A percentile compares a stretch with the other conserved stretches of the same genome.
Evolutionary conservation across 306 rosid species (phyloP).

Genomic region (Rosa multiflora): DNA sequence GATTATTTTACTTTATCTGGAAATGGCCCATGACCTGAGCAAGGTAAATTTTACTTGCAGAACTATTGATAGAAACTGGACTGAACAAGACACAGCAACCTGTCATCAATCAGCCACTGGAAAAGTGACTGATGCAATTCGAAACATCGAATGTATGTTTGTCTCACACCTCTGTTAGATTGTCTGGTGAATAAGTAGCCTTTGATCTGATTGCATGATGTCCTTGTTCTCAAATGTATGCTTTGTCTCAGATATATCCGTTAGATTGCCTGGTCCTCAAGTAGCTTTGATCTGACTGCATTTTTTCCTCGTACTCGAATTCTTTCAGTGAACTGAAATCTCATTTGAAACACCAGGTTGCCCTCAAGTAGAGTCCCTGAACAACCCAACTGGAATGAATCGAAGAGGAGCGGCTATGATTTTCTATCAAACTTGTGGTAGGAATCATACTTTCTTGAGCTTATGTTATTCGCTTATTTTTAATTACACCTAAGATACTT

Average conservation of each 20-base stretch:
- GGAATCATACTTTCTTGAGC: neutral
- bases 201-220: slow-evolving; percentile 13
- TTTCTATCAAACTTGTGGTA: slow-evolving; percentile 85
- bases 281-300: slow-evolving; percentile 2
- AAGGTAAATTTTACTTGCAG: no score
- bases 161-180: slow-evolving; percentile 2
- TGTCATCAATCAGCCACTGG: no score
- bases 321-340: no score
- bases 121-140: no score
- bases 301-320: neutral
- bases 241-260: neutral
- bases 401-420: slow-evolving; percentile 63
- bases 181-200: slow-evolving; percentile 3
- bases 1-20: no score
- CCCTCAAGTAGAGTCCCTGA: slow-evolving; percentile 62
- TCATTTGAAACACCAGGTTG: slow-evolving; percentile 59
- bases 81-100: no score
- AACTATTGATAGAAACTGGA: no score
- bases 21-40: no score
- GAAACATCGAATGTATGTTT: slow-evolving; percentile 40
- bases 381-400: slow-evolving; percentile 55
- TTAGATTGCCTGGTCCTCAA: slow-evolving; percentile 6
- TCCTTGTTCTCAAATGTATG: neutral
- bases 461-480: neutral
- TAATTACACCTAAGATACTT: neutral